phyloP scores from a whole-genome alignment of 768 basidiomycete genomes.

The Panus rudis region DNA sequence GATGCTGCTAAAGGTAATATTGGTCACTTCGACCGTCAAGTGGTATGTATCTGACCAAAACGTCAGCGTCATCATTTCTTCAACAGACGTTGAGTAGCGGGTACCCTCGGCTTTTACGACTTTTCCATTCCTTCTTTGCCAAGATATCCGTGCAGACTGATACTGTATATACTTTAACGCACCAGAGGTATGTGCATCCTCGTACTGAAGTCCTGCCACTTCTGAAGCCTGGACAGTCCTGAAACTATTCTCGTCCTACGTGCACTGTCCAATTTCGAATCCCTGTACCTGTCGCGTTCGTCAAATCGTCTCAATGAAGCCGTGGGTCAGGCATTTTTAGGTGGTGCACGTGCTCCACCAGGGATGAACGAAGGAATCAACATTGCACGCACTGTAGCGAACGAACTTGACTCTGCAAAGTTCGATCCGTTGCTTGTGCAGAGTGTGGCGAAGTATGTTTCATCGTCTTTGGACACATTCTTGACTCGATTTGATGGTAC shows the following conservation, averaged over 20 bases:
- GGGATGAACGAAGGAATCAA: constrained; percentile 70
- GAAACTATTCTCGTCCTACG: constrained; percentile 88
- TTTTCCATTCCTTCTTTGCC: constrained; percentile 96
- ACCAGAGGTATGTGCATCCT: constrained; percentile 63
- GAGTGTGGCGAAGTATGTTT: constrained; percentile 70
- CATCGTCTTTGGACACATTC: constrained; percentile 63
- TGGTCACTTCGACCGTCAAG: neutral
- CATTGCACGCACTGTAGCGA: constrained; percentile 70
- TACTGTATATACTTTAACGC: constrained; percentile 75
- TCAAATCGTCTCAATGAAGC: constrained; percentile 79
- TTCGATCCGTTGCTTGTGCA: constrained; percentile 87
- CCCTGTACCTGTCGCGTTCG: constrained; percentile 82
- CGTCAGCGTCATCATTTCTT: constrained; percentile 78
- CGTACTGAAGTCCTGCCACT: neutral
- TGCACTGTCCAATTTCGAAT: constrained; percentile 76
- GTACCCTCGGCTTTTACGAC: constrained; percentile 80
- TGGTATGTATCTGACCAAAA: neutral
- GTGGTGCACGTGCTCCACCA: constrained; percentile 63
- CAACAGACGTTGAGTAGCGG: constrained; percentile 84
- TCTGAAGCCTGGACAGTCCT: constrained; percentile 45
- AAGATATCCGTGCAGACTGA: constrained; percentile 95
- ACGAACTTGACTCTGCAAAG: constrained; percentile 88
- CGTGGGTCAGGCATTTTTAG: constrained; percentile 69
- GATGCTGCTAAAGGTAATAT: constrained; percentile 70
- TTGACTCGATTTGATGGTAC: constrained; percentile 56